A percentile compares a stretch with the other conserved stretches of the same genome.
These are phyloP conservation scores for Castanospermum australe DNA, from an alignment of 306 rosid species.

Conservation along the genomic window DNA sequence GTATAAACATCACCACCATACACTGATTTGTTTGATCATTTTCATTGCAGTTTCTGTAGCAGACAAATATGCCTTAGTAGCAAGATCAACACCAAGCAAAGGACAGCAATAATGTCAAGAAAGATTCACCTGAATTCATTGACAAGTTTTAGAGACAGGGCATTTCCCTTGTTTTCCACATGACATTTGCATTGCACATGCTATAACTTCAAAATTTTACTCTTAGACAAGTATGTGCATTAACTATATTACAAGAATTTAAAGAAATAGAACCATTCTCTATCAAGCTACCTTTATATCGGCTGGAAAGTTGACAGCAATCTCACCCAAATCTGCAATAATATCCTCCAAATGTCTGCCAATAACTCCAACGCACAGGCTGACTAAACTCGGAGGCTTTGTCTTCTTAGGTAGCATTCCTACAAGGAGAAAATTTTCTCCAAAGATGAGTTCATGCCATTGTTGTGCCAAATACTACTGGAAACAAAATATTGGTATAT, in stretches of 20 bases:
- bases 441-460: background rate
- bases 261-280: slow-evolving; percentile 3
- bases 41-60: background rate
- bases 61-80: background rate
- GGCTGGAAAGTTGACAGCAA: slow-evolving; percentile 62
- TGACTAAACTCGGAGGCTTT: slow-evolving; percentile 65
- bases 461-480: background rate
- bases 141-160: background rate
- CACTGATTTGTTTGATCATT: background rate
- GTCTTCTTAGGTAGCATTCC: slow-evolving; percentile 47
- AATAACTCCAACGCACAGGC: slow-evolving; percentile 74
- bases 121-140: background rate
- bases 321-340: slow-evolving; percentile 66
- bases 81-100: background rate
- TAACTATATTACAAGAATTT: background rate
- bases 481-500: background rate
- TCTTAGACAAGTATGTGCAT: background rate
- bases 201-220: background rate
- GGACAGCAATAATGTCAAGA: background rate
- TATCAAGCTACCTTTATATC: slow-evolving; percentile 63
- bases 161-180: background rate
- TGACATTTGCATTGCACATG: background rate
- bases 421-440: slow-evolving; percentile 28
- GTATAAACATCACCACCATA: background rate
- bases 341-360: slow-evolving; percentile 89